Evolutionary conservation across 805 yeast genomes (phyloP).

Genomic region (Myxozyma neotropica): DNA sequence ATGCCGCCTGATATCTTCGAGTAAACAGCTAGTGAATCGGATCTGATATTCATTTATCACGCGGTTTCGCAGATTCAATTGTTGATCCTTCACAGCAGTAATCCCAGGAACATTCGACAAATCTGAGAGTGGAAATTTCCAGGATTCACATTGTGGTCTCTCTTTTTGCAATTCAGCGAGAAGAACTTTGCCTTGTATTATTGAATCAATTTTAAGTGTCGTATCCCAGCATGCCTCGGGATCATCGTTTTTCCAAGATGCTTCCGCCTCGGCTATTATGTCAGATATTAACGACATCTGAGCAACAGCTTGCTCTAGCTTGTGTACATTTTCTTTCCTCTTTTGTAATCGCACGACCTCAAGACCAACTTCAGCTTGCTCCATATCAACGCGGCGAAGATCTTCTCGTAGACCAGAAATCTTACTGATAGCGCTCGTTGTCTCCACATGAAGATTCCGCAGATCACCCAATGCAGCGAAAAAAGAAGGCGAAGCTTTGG

Average conservation of each 20-base stretch:
- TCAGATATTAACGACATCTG: slow-evolving; percentile 54
- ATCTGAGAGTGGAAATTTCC: slow-evolving; percentile 46
- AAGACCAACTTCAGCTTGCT: slow-evolving; percentile 56
- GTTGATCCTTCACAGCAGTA: slow-evolving; percentile 52
- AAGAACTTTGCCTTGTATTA: slow-evolving; percentile 56
- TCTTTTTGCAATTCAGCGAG: slow-evolving; percentile 26
- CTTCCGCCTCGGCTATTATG: slow-evolving; percentile 55
- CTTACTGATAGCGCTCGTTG: slow-evolving; percentile 54
- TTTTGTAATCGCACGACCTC: slow-evolving; percentile 53
- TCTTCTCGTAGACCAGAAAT: slow-evolving; percentile 52
- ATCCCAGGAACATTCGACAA: slow-evolving; percentile 56
- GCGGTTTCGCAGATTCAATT: slow-evolving; percentile 59
- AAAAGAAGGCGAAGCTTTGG: slow-evolving; percentile 80
- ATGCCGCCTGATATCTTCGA: slow-evolving; percentile 64
- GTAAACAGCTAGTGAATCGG: slow-evolving; percentile 56
- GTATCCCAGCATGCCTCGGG: slow-evolving; percentile 59
- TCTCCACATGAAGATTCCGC: slow-evolving; percentile 59
- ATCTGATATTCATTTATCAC: slow-evolving; percentile 70
- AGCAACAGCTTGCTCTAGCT: slow-evolving; percentile 61
- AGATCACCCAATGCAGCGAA: slow-evolving; percentile 83
- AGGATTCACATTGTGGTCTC: slow-evolving; percentile 25
- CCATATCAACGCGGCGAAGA: slow-evolving; percentile 51
- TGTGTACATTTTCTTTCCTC: slow-evolving; percentile 60
- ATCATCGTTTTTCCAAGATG: slow-evolving; percentile 47
- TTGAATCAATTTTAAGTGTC: slow-evolving; percentile 57